Conservation (phyloP, 192 early-diverging fungal genomes). For the Entomortierella chlamydospora region DNA sequence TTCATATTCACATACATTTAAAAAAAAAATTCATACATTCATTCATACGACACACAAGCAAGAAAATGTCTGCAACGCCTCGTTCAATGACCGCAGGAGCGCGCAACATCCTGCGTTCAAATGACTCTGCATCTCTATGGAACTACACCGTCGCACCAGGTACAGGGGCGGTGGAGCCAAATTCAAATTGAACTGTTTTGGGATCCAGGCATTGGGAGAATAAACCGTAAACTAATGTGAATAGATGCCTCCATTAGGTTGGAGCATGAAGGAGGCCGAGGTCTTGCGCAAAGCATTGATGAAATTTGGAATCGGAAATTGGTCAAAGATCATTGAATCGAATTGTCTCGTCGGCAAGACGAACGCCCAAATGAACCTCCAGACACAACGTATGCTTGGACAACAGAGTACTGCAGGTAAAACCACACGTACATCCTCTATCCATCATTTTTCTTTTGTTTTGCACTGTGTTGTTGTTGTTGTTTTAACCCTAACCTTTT, state of each 20-base stretch:
- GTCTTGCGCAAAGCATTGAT: slow-evolving; percentile 86
- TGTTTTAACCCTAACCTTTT: background rate
- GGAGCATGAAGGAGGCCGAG: slow-evolving; percentile 89
- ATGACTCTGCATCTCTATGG: slow-evolving; percentile 95
- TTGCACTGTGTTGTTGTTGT: background rate
- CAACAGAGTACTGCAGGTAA: slow-evolving; percentile 94
- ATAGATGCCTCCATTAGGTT: no score
- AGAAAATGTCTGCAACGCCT: slow-evolving; percentile 65
- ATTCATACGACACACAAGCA: no score
- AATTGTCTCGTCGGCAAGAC: slow-evolving; percentile 93
- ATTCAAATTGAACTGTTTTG: no score
- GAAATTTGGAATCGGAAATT: slow-evolving; percentile 93
- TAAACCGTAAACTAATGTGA: no score
- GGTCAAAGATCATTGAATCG: slow-evolving; percentile 94
- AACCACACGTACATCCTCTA: background rate
- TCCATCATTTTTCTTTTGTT: background rate
- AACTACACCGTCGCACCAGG: slow-evolving; percentile 93
- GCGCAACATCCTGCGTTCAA: slow-evolving; percentile 90
- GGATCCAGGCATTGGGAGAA: no score
- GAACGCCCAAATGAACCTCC: slow-evolving; percentile 97
- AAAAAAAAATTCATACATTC: no score
- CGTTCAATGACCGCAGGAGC: slow-evolving; percentile 91
- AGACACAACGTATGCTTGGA: slow-evolving; percentile 93
- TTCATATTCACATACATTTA: background rate
- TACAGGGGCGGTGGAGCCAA: no score